phyloP scores from a whole-genome alignment of 192 early-diverging fungal species.

The Entomortierella chlamydospora region DNA sequence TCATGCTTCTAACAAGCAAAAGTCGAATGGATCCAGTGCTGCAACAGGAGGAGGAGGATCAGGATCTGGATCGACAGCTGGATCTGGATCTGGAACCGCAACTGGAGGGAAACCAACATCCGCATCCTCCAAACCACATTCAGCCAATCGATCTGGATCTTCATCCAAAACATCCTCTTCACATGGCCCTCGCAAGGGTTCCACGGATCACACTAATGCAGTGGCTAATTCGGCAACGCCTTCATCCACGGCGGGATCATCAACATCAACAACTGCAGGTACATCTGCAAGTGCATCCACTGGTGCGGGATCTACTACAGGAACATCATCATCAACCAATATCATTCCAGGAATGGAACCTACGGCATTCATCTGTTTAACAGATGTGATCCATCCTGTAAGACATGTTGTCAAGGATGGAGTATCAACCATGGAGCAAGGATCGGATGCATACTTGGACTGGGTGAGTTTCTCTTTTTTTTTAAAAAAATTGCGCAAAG shows the following conservation, averaged over 20 bases:
- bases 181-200: constrained; percentile 16
- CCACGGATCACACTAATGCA: constrained; percentile 11
- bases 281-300: background rate
- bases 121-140: background rate
- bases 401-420: constrained; percentile 46
- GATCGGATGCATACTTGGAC: constrained; percentile 51
- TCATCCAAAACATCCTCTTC: constrained; percentile 1
- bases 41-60: background rate
- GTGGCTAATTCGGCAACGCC: background rate
- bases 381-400: constrained; percentile 42
- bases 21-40: background rate
- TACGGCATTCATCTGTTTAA: constrained; percentile 48
- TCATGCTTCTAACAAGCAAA: background rate
- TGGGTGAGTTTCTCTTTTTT: constrained; percentile 19
- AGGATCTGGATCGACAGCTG: background rate
- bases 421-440: constrained; percentile 40
- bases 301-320: background rate
- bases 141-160: constrained; percentile 15
- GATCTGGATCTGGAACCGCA: background rate
- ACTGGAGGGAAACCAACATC: background rate
- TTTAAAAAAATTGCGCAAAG: background rate
- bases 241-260: background rate
- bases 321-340: background rate
- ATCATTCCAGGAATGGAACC: constrained; percentile 51
- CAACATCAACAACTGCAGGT: background rate